Evolutionary conservation across 495 filamentous ascomycete species (phyloP), one percentile per base, ranked within the genome.

Genomic region (Penicillium taxi): DNA sequence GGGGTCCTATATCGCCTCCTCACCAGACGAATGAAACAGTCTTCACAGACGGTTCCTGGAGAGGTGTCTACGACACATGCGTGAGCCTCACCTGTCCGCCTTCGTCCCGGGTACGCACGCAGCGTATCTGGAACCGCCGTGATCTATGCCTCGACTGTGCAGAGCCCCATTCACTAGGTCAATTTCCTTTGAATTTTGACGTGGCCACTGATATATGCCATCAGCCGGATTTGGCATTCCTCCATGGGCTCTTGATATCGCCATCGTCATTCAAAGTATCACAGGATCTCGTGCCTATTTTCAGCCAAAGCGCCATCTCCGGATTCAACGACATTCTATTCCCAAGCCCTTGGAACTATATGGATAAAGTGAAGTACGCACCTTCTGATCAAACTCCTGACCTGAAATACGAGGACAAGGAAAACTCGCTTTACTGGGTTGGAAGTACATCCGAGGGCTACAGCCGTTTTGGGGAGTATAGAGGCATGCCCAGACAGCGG

Each of bases 191-290:
- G 16, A 66, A 85, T 47, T 88, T 81, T 75, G 61, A 72, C 11
- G 52, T 75, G 8, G 72, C 80, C 4, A 70, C 74, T 6, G 72
- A 82, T 19, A 69, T 82, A 29, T 93, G 85, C 52, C 82, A 88
- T 43, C 85, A 93, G 47, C 79, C 85, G 1, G 85, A 93, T 45
- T 66, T 93, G 26, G 73, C 78, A 12, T 67, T 76, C 24, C 66
- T 88, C 2, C 85, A 90, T 46, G 80, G 82, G 24, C 72, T 87
- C 37, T 67, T 84, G 53, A 67, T 82, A 19, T 78, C 70, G 0
- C 74, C 82, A 0, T 67, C 83, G 1, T 69, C 76, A 5, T 70
- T 78, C 38, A 74, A 75, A 27, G 69, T 77, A 1, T 61, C 78
- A 0, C 73, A 78, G 30, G 70, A 80, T 4, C 62, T 89, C 8